Evolutionary conservation across 257 asterid species (phyloP), one percentile per base, ranked within the genome.

Genomic region (Solanum neorickii): DNA sequence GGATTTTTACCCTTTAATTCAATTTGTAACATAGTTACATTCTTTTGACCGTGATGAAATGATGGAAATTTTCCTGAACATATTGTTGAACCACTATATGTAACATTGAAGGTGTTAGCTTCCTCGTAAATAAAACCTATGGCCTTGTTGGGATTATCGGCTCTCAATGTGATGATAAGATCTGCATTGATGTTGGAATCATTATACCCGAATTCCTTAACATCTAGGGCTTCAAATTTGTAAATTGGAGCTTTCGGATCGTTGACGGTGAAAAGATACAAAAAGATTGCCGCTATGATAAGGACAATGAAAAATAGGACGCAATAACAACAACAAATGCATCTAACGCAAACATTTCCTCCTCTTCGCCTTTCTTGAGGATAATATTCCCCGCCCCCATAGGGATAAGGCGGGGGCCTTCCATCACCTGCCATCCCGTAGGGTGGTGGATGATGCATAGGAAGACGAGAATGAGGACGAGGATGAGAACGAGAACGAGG

Each of bases 261-360:
- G 86, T 85, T 91, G 0, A 68, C 13, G 3, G 14, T 37, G 90
- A 74, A 94, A 65, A 92, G 27, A 75, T 85, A 87, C 47, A 82
- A 25, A 20, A 82, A 6, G 37, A 84, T 5, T 37, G 70, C 73
- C 0, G 72, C 14, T 4, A 86, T 0, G 16, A 91, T 6, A 85
- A 93, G 0, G 47, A 93, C 11, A 65, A 95, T 14, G 88, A 93
- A 31, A 62, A 94, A 31, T 12, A 92, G 37, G 49, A 86, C 29
- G 92, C 93, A 92, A 52, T 86, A 93, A 75, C 91, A 93, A 82
- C 94, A 90, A 82, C 94, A 92, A 2, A 94, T 86, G 92, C 91
- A 92, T 37, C 92, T 88, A 18, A 88, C 31, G 25, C 91, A 86
- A 9, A 72, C 12, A 2, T 80, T 80, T 8, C 88, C 33, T 31